Evolutionary conservation across 208 protist genomes (phyloP).

Genomic region (Wallacemonas rigidus): DNA sequence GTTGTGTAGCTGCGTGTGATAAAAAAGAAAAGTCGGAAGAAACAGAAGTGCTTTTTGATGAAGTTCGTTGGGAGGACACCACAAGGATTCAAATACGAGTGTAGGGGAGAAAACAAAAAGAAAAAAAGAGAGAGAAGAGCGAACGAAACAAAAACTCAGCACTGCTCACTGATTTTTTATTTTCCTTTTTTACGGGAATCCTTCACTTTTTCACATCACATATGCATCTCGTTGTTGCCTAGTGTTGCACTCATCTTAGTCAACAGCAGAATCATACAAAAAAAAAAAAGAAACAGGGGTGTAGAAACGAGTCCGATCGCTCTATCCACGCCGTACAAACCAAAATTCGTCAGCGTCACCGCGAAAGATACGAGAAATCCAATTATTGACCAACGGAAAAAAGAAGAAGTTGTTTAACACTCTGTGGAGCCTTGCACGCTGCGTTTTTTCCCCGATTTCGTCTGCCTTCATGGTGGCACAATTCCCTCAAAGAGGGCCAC

Average conservation of each 20-base stretch:
- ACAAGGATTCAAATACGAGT: neutral
- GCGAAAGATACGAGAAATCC: too few relatives aligned
- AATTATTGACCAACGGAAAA: constrained; percentile 1
- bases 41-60: constrained; percentile 12
- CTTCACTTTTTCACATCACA: neutral
- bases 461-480: too few relatives aligned
- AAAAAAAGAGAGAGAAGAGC: constrained; percentile 13
- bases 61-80: neutral
- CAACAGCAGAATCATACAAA: constrained; percentile 11
- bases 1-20: constrained; percentile 1
- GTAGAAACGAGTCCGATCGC: too few relatives aligned
- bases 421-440: too few relatives aligned
- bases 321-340: too few relatives aligned
- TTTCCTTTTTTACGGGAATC: neutral
- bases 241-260: neutral
- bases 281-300: constrained; percentile 7
- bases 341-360: too few relatives aligned
- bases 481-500: too few relatives aligned
- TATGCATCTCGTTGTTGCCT: neutral
- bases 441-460: too few relatives aligned
- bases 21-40: neutral
- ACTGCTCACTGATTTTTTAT: constrained; percentile 1
- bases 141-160: too few relatives aligned
- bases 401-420: neutral
- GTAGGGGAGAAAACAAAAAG: neutral